Evolutionary conservation across 2,329 filamentous ascomycete species (phyloP), one percentile per base, ranked within the genome.

Genomic region (Ascochyta rabiei): DNA sequence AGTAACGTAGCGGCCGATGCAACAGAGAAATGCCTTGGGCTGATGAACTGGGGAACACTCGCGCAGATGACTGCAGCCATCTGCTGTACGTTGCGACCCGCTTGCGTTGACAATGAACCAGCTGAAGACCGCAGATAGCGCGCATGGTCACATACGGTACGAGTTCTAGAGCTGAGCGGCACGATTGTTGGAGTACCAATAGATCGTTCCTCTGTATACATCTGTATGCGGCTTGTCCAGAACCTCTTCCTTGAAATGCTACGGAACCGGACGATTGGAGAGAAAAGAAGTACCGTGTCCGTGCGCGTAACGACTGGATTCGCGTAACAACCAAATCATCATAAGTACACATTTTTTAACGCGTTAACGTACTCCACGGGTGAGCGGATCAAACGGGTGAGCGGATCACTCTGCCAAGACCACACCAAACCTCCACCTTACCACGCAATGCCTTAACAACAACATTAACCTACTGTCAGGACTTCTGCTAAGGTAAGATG

Each of bases 141-240:
- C 1, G 49, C 38, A 19, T 48, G 31, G 6, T 30, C 42, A 26
- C 53, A 67, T 63, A 10, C 59, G 53, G 33, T 51, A 58, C 6
- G 63, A 60, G 37, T 63, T 67, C 62, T 60, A 65, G 3, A 64
- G 34, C 24, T 56, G 56, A 9, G 58, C 55, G 3, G 43, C 48
- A 23, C 49, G 52, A 12, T 57, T 61, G 24, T 26, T 53, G 4
- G 37, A 19, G 30, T 63, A 61, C n/a, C 38, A 45, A 21, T 63
- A 55, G 6, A 55, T 24, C 1, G 10, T 55, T 3, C 18, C 30
- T 1, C 47, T 39, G 31, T 50, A 54, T 8, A 47, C 35, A 2
- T 46, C 53, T 13, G 35, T 26, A 7, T 24, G 30, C 13, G 35
- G 30, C 18, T 28, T 15, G 5, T 38, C 13, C 16, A 43, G 6